Base-by-base conservation (phyloP, 2,329 filamentous ascomycete genomes). In the Ophiocordyceps robertsii region DNA sequence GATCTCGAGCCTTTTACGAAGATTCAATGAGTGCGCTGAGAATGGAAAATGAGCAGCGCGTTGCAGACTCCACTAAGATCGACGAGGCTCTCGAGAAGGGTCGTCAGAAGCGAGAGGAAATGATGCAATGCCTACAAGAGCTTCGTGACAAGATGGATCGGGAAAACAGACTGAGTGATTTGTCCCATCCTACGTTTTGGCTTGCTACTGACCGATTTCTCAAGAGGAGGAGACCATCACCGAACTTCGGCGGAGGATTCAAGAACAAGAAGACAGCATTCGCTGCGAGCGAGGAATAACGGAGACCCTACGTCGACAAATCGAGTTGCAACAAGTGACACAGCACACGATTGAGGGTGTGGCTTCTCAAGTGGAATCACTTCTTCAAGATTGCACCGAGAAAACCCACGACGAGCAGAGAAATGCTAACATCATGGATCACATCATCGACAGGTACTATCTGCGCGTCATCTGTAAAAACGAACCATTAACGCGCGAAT, bases 21-120 rank as follows among this genome's bases (percentile, higher is more conserved):
- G 46, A 61, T 3, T 50, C 59, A 0, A 56, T 63, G 11, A 46
- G 55, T 1, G 50, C 66, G 24, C 43, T 70, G 6, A 56, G 53
- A 16, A 48, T 54, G 10, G 59, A 66, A 19, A 55, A 56, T 27
- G 42, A 50, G 3, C 46, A 47, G 11, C 53, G 56, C 3, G 47
- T 46, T 12, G 24, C 49, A 29, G 48, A 56, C 6, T 44, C 49
- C 2, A 42, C 48, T 6, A 46, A 46, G 8, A 44, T 63, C 12
- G 52, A 59, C 3, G 37, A 53, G 21, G 55, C 56, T 14, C 44
- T 61, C 19, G 48, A 55, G 3, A 51, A 51, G 4, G 57, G 53
- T 30, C 46, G 36, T n/a, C 55, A 55, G 32, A 59, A 62, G 14
- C 51, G 58, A 0, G 54, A 65, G 32, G 53, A 56, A 8, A 51